Percentiles rank a stretch among this genome's conserved stretches.
Evolutionary conservation across 495 filamentous ascomycete species (phyloP).

Genomic region (Podospora conica): DNA sequence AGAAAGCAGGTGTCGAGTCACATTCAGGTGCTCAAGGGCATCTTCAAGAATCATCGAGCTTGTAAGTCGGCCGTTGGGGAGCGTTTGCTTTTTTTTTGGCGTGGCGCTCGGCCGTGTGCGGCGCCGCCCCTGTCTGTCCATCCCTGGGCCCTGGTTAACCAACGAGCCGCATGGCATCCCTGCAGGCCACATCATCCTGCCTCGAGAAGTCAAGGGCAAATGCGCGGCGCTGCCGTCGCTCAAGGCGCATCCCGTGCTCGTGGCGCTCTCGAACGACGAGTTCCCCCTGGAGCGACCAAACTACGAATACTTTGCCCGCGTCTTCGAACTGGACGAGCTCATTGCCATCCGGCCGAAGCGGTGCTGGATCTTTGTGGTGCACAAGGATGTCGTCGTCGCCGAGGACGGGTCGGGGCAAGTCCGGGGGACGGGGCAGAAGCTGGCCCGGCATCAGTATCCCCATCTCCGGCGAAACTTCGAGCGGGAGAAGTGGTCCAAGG

Average conservation of each 20-base stretch:
- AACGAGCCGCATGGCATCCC: slow-evolving; percentile 12
- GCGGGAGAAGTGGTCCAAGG: slow-evolving; percentile 30
- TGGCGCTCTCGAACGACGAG: slow-evolving; percentile 43
- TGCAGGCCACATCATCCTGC: slow-evolving; percentile 46
- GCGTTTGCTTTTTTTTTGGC: slow-evolving; percentile 1
- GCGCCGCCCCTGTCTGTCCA: not conserved
- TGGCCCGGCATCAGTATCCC: slow-evolving; percentile 38
- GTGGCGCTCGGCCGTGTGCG: slow-evolving; percentile 5
- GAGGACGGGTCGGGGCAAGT: slow-evolving; percentile 30
- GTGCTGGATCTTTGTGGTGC: slow-evolving; percentile 42
- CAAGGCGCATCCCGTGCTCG: slow-evolving; percentile 48
- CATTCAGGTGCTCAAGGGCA: slow-evolving; percentile 90
- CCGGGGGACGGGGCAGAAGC: slow-evolving; percentile 28
- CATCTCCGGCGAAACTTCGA: slow-evolving; percentile 41
- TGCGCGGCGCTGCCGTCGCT: slow-evolving; percentile 40
- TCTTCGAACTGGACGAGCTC: slow-evolving; percentile 35
- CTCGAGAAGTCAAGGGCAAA: slow-evolving; percentile 23
- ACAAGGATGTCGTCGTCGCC: slow-evolving; percentile 31
- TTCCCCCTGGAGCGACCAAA: slow-evolving; percentile 44
- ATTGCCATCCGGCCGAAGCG: slow-evolving; percentile 38
- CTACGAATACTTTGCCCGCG: slow-evolving; percentile 45
- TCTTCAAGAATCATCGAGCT: slow-evolving; percentile 43
- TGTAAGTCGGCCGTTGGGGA: slow-evolving; percentile 18
- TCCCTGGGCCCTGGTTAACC: slow-evolving; percentile 2
- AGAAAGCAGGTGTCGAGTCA: slow-evolving; percentile 95